These are phyloP conservation scores for Arthrobotrys megalospora DNA, from an alignment of 2,329 filamentous ascomycete genomes.

Conservation along the genomic window DNA sequence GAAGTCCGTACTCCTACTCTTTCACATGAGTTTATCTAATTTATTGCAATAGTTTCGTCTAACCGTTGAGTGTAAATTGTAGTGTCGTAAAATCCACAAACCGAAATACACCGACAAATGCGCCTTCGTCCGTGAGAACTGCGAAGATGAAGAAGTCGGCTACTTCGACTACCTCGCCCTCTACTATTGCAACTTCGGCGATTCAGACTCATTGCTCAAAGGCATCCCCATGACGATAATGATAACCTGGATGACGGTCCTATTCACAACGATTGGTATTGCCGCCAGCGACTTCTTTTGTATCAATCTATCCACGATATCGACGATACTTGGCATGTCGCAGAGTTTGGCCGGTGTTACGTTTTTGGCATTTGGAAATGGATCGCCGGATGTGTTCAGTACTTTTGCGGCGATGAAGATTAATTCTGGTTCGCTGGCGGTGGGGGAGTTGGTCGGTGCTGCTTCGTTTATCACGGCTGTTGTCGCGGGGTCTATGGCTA, in stretches of 20 bases:
- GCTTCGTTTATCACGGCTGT: slow-evolving; percentile 97
- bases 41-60: neutral
- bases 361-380: slow-evolving; percentile 96
- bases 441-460: slow-evolving; percentile 94
- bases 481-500: slow-evolving; percentile 95
- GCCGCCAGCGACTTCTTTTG: slow-evolving; percentile 99
- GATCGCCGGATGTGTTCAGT: slow-evolving; percentile 97
- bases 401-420: slow-evolving; percentile 98
- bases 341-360: slow-evolving; percentile 90
- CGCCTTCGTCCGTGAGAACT: slow-evolving; percentile 85
- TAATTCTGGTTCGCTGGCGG: slow-evolving; percentile 94
- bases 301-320: slow-evolving; percentile 94
- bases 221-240: slow-evolving; percentile 85
- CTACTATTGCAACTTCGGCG: slow-evolving; percentile 85
- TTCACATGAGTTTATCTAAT: neutral
- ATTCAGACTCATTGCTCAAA: slow-evolving; percentile 70
- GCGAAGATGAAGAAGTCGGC: slow-evolving; percentile 89
- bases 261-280: slow-evolving; percentile 97
- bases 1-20: slow-evolving; percentile 41
- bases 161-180: slow-evolving; percentile 88
- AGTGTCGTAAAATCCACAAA: slow-evolving; percentile 85
- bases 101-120: slow-evolving; percentile 80
- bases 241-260: slow-evolving; percentile 84
- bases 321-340: slow-evolving; percentile 88
- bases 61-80: neutral